Conservation (phyloP, 805 yeast genomes). For the Kluyveromyces lactis region DNA sequence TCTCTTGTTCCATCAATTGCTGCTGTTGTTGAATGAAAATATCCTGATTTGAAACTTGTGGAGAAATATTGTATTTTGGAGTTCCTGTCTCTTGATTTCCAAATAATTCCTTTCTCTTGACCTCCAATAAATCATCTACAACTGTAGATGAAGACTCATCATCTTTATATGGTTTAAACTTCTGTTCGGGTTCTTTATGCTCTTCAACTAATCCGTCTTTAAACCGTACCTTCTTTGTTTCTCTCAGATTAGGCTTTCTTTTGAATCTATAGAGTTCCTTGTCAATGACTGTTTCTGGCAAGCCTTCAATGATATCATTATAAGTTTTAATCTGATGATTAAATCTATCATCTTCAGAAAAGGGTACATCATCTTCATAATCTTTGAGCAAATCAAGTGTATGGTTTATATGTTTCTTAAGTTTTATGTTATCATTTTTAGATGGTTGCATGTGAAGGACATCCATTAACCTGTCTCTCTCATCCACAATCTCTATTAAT, state of each 20-base stretch:
- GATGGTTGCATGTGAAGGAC: conserved; percentile 20
- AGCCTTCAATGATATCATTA: conserved; percentile 10
- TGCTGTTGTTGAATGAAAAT: conserved; percentile 39
- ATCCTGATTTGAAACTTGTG: conserved; percentile 27
- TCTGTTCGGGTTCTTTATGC: conserved; percentile 5
- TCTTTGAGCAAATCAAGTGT: conserved; percentile 12
- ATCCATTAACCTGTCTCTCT: conserved; percentile 19
- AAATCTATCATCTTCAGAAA: conserved; percentile 3
- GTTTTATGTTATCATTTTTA: conserved; percentile 15
- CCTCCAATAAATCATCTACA: background rate
- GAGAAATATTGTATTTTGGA: conserved; percentile 1
- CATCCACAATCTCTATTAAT: conserved; percentile 22
- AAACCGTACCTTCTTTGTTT: conserved; percentile 18
- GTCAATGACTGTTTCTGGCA: conserved; percentile 12
- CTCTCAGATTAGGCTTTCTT: conserved; percentile 3
- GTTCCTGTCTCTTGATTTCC: background rate
- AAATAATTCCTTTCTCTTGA: conserved; percentile 2
- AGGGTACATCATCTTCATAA: conserved; percentile 2
- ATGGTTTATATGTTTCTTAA: conserved; percentile 17
- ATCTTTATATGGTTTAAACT: conserved; percentile 21
- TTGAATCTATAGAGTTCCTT: conserved; percentile 9
- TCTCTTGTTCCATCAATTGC: conserved; percentile 39
- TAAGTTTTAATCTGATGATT: conserved; percentile 8
- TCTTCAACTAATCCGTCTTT: conserved; percentile 15
- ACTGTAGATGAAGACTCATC: conserved; percentile 1